These are phyloP conservation scores for Boletus rubescentipes DNA, from an alignment of 768 basidiomycete species.

Conservation along the genomic window DNA sequence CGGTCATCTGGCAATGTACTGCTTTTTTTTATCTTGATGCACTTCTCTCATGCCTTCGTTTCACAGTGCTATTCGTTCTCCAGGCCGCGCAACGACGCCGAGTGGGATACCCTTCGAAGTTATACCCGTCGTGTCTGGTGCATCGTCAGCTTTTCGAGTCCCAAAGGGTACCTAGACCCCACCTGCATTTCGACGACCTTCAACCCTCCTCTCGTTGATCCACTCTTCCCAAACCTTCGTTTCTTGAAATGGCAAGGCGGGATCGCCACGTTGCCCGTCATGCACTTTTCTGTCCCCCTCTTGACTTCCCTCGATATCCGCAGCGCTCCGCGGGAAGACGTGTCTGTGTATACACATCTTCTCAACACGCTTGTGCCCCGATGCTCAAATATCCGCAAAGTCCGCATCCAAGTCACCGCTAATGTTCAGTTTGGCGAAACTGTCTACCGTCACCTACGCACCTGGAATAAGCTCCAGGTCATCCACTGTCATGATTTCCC, in stretches of 20 bases:
- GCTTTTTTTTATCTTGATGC: background rate
- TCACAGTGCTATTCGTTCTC: background rate
- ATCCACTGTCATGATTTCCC: background rate
- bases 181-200: background rate
- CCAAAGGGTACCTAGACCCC: background rate
- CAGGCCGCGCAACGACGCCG: background rate
- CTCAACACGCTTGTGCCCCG: background rate
- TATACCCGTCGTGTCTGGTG: conserved; percentile 1
- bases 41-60: background rate
- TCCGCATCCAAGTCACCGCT: background rate
- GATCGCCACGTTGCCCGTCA: background rate
- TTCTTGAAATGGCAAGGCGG: conserved; percentile 6
- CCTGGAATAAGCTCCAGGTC: background rate
- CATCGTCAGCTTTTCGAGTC: background rate
- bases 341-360: background rate
- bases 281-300: background rate
- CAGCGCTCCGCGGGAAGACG: background rate
- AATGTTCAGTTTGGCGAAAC: background rate
- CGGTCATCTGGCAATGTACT: background rate
- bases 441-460: background rate
- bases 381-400: conserved; percentile 5
- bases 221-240: conserved; percentile 7
- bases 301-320: background rate
- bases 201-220: background rate
- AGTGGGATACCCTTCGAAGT: background rate